Evolutionary conservation across 1,284 basidiomycete genomes (phyloP).

Genomic region (Rugosomyces carneus): DNA sequence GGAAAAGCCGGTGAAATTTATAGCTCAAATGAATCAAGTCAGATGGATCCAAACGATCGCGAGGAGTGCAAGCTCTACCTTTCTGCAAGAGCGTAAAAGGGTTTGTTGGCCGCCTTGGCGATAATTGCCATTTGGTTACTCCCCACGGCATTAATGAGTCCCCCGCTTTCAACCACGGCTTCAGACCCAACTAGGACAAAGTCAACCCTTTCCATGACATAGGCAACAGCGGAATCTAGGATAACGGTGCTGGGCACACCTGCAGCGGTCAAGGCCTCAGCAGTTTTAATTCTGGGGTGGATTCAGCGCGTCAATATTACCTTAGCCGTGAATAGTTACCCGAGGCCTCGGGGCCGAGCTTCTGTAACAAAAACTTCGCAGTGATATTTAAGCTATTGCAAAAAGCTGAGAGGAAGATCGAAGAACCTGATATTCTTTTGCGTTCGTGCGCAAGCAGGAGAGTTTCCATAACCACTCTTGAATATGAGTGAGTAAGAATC

Average conservation of each 20-base stretch:
- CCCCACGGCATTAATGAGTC: conserved; percentile 85
- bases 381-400: conserved; percentile 12
- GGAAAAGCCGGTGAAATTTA: conserved; percentile 97
- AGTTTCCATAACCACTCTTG: conserved; percentile 92
- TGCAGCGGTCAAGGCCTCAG: conserved; percentile 73
- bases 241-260: conserved; percentile 95
- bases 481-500: conserved; percentile 96
- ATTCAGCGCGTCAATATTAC: conserved; percentile 8
- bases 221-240: conserved; percentile 94
- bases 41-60: conserved; percentile 2
- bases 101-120: conserved; percentile 91
- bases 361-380: conserved; percentile 91
- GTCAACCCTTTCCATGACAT: conserved; percentile 94
- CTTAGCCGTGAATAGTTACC: conserved; percentile 42
- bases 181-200: conserved; percentile 95
- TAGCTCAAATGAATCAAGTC: conserved; percentile 51
- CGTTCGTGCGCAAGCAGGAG: conserved; percentile 83
- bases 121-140: conserved; percentile 96
- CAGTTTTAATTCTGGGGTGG: conserved; percentile 73
- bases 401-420: conserved; percentile 13
- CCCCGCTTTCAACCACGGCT: conserved; percentile 93
- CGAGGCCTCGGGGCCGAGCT: conserved; percentile 79
- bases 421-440: conserved; percentile 77
- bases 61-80: conserved; percentile 44
- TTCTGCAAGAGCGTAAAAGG: conserved; percentile 95